Evolutionary conservation across 352 stramenopile genomes (phyloP), one percentile per base, ranked within the genome.

Genomic region (Phytophthora quininea): DNA sequence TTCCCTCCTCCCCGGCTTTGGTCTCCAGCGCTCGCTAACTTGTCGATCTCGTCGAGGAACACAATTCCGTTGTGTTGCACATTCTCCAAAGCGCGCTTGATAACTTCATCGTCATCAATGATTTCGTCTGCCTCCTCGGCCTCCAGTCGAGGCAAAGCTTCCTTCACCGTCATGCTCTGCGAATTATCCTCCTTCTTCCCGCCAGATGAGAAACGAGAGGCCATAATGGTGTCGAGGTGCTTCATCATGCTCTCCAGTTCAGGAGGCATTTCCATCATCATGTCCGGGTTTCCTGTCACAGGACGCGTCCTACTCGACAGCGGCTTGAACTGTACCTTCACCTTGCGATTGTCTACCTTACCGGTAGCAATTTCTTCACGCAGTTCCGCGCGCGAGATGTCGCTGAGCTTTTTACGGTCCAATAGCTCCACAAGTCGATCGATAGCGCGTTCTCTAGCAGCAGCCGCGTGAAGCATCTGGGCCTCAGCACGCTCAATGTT

Each of bases 41-140:
- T 99, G 80, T 99, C 98, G 54, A 99, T 99, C 76, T 99, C 98
- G 81, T 99, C 98, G 58, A 99, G 97, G 70, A 99, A 99, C 29
- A 99, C 97, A 75, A 99, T 99, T 29, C 98, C 98, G 64, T 96
- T 98, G 77, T 99, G 90, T 79, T 99, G 96, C 47, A 99, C 97
- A 58, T 89, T 91, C 58, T 93, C 83, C 46, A 95, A 67, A 4
- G 86, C 86, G 4, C 69, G 77, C 66, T 91, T 86, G 37, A 95
- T 73, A 29, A 95, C 80, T 33, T 91, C 81, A 31, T 92, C 83
- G 14, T 95, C 86, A 54, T 92, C 80, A 42, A 93, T 78, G 58
- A 92, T 90, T 0, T 76, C 71, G 32, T 91, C 84, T 4, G 83
- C 82, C 40, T 95, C 86, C 49, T 95, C 86, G 2, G 80, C 80